A percentile compares a stretch with the other conserved stretches of the same genome.
Conservation (phyloP, 2,329 filamentous ascomycete species). For the Neonectria ditissima region DNA sequence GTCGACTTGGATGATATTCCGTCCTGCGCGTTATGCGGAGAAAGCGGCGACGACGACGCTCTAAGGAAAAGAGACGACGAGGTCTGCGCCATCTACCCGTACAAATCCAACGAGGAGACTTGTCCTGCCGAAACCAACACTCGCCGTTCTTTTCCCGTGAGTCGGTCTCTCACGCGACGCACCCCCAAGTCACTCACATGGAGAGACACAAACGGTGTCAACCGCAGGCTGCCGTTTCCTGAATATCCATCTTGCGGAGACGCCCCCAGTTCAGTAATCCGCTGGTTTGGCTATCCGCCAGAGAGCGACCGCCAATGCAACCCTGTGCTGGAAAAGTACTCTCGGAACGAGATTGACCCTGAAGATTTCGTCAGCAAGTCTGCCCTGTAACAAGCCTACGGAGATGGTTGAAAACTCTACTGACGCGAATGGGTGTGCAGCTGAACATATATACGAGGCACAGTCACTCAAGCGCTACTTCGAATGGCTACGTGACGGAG, state of each 20-base stretch:
- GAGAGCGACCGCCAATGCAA: neutral
- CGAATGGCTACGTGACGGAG: neutral
- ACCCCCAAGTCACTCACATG: no score
- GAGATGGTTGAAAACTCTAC: neutral
- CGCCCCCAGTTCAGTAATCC: neutral
- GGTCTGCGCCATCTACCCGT: slow-evolving; percentile 4
- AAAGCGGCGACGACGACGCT: slow-evolving; percentile 13
- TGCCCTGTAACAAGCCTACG: neutral
- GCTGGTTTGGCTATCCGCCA: slow-evolving; percentile 12
- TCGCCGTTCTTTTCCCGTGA: neutral
- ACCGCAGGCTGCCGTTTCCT: no score
- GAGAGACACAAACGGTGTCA: no score
- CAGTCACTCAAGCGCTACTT: slow-evolving; percentile 11
- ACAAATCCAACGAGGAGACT: neutral
- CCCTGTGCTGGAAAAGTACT: neutral
- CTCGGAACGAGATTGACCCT: neutral
- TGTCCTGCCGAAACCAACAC: neutral
- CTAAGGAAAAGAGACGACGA: slow-evolving; percentile 8
- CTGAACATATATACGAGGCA: slow-evolving; percentile 15
- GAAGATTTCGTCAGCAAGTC: slow-evolving; percentile 8
- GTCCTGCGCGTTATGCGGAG: neutral
- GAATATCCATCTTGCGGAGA: neutral
- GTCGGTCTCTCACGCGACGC: neutral
- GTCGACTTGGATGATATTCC: slow-evolving; percentile 15
- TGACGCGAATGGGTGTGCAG: neutral